These are phyloP conservation scores for Entoloma clypeatum DNA, from an alignment of 1,284 basidiomycete genomes.

Conservation along the genomic window DNA sequence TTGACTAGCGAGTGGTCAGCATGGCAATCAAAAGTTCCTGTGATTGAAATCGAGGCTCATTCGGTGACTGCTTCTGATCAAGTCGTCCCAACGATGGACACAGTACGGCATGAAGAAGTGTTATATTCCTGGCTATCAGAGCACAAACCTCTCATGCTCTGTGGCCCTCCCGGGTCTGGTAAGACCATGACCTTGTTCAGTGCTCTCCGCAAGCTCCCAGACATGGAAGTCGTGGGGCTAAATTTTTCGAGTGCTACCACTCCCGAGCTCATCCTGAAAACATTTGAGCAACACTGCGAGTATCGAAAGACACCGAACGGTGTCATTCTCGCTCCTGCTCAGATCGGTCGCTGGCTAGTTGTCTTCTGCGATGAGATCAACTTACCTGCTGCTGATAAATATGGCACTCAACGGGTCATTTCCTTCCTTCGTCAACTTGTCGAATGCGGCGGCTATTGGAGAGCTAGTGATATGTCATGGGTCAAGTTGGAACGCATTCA, in stretches of 20 bases:
- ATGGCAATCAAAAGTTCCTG: slow-evolving; percentile 91
- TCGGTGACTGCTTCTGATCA: slow-evolving; percentile 94
- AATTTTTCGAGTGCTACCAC: slow-evolving; percentile 99
- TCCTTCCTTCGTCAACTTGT: slow-evolving; percentile 98
- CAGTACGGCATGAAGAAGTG: slow-evolving; percentile 97
- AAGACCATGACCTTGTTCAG: slow-evolving; percentile 99
- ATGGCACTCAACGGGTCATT: slow-evolving; percentile 98
- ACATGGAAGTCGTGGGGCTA: slow-evolving; percentile 98
- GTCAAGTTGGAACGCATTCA: slow-evolving; percentile 97
- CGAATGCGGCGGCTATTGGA: slow-evolving; percentile 94
- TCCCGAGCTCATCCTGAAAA: slow-evolving; percentile 96
- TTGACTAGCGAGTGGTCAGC: slow-evolving; percentile 83
- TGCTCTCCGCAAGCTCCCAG: slow-evolving; percentile 93
- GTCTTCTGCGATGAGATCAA: slow-evolving; percentile 99
- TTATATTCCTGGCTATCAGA: slow-evolving; percentile 98
- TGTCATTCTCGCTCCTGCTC: slow-evolving; percentile 87
- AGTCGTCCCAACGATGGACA: slow-evolving; percentile 98
- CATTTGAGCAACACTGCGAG: slow-evolving; percentile 99
- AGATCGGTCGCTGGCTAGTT: slow-evolving; percentile 97
- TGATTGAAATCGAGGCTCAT: slow-evolving; percentile 96
- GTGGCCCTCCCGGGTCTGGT: slow-evolving; percentile 97
- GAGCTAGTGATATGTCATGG: slow-evolving; percentile 94
- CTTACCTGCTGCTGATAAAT: slow-evolving; percentile 94
- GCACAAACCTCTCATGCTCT: slow-evolving; percentile 98
- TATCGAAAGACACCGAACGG: slow-evolving; percentile 98